phyloP scores from a whole-genome alignment of 2,329 filamentous ascomycete species.

The Fusarium sterilihyphosum region DNA sequence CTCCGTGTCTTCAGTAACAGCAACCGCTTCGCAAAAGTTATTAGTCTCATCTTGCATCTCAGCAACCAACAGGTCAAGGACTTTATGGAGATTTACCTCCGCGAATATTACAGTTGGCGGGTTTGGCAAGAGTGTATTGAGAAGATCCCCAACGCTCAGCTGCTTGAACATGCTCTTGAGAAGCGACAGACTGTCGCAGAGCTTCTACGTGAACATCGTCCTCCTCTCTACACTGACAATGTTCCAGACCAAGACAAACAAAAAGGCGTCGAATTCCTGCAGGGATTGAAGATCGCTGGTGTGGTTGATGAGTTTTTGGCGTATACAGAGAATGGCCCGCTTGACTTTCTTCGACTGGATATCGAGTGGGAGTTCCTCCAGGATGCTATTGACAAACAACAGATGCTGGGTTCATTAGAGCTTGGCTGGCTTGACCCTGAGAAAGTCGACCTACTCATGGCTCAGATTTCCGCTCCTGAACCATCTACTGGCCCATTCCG shows the following conservation, averaged over 20 bases:
- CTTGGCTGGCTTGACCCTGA: slow-evolving; percentile 27
- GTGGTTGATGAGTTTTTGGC: slow-evolving; percentile 16
- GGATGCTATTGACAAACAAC: slow-evolving; percentile 31
- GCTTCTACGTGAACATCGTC: slow-evolving; percentile 32
- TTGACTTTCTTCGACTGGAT: slow-evolving; percentile 40
- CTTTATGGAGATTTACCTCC: slow-evolving; percentile 38
- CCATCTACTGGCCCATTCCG: neutral
- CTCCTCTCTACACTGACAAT: slow-evolving; percentile 38
- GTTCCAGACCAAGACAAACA: slow-evolving; percentile 27
- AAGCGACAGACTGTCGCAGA: slow-evolving; percentile 8
- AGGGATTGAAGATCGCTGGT: neutral
- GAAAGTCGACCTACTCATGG: neutral
- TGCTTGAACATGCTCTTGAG: slow-evolving; percentile 14
- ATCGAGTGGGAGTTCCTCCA: slow-evolving; percentile 40
- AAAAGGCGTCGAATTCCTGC: slow-evolving; percentile 32
- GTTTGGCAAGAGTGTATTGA: slow-evolving; percentile 28
- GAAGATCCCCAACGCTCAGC: slow-evolving; percentile 12
- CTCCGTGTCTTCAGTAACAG: slow-evolving; percentile 33
- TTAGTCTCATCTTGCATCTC: slow-evolving; percentile 30
- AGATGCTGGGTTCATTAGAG: slow-evolving; percentile 6
- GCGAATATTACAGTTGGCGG: slow-evolving; percentile 30
- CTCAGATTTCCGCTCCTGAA: neutral
- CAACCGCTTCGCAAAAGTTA: slow-evolving; percentile 34
- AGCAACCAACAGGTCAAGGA: slow-evolving; percentile 29
- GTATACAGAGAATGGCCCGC: slow-evolving; percentile 13